Evolutionary conservation across 805 yeast species (phyloP).

Genomic region (Pichia californica): DNA sequence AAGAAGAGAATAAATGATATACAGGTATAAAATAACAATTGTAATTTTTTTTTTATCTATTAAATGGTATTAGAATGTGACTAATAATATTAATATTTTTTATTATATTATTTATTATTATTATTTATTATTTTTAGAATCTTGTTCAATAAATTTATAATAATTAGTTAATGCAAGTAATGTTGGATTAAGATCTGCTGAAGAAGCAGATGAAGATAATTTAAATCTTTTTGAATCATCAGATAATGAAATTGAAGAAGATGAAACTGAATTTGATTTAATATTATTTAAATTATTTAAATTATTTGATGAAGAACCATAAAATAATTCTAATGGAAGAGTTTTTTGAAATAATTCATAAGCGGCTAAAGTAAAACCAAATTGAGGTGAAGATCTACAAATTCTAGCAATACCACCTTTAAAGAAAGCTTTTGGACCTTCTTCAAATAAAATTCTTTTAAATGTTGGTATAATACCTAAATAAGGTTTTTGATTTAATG

Average conservation of each 20-base stretch:
- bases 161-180: conserved; percentile 15
- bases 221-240: conserved; percentile 28
- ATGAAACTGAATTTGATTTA: too few species aligned
- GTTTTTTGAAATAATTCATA: conserved; percentile 78
- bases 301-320: too few species aligned
- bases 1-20: neutral
- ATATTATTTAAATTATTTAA: too few species aligned
- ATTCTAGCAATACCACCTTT: conserved; percentile 97
- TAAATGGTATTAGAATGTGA: too few species aligned
- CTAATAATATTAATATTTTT: too few species aligned
- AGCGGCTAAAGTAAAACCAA: conserved; percentile 96
- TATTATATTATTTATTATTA: too few species aligned
- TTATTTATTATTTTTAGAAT: neutral
- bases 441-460: conserved; percentile 66
- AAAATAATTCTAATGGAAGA: too few species aligned
- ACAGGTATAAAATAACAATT: neutral
- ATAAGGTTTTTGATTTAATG: conserved; percentile 71
- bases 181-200: conserved; percentile 23
- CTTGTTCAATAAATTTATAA: conserved; percentile 11
- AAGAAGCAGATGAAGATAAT: conserved; percentile 22
- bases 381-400: conserved; percentile 92
- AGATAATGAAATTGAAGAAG: conserved; percentile 11
- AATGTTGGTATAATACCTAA: conserved; percentile 75
- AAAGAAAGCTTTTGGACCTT: conserved; percentile 80
- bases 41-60: too few species aligned